Evolutionary conservation across 768 basidiomycete species (phyloP), one percentile per base, ranked within the genome.

Genomic region (Amanita pseudoporphyria): DNA sequence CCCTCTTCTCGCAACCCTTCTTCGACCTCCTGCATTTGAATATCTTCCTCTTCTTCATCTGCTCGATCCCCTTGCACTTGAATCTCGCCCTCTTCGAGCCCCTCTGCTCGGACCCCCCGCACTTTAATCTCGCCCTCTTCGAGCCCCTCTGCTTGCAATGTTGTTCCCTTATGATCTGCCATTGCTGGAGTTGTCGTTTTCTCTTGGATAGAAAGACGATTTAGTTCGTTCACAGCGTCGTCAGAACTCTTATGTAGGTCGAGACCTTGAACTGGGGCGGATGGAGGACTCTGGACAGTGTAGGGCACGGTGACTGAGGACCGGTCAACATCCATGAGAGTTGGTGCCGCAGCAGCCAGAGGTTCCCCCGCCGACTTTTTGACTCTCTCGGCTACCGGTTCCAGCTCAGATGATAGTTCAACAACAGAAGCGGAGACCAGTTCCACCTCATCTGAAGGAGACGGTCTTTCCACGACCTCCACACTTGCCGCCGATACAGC

Each of bases 71-170:
- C n/a, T n/a, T n/a, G n/a, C n/a, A n/a, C n/a, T n/a, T n/a, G n/a
- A n/a, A n/a, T n/a, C n/a, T n/a, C n/a, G n/a, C n/a, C n/a, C n/a
- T n/a, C n/a, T n/a, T n/a, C n/a, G n/a, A n/a, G n/a, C n/a, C n/a
- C n/a, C n/a, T n/a, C n/a, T n/a, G n/a, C n/a, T n/a, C n/a, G n/a
- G n/a, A n/a, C n/a, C n/a, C n/a, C n/a, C n/a, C n/a, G n/a, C n/a
- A n/a, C n/a, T n/a, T n/a, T n/a, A 19, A 26, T 30, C 18, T 45
- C 45, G 14, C 22, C 45, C 14, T 47, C 45, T 28, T 47, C 45
- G 24, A 47, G n/a, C n/a, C 36, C 45, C 35, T 47, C 35, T 13
- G 26, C 30, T 26, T n/a, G 19, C 9, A 24, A 6, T 7, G 13
- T n/a, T 3, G 5, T 1, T 14, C 16, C 24, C 9, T 5, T 2